Evolutionary conservation across 208 protist species (phyloP).

Genomic region (Leishmania tarentolae): DNA sequence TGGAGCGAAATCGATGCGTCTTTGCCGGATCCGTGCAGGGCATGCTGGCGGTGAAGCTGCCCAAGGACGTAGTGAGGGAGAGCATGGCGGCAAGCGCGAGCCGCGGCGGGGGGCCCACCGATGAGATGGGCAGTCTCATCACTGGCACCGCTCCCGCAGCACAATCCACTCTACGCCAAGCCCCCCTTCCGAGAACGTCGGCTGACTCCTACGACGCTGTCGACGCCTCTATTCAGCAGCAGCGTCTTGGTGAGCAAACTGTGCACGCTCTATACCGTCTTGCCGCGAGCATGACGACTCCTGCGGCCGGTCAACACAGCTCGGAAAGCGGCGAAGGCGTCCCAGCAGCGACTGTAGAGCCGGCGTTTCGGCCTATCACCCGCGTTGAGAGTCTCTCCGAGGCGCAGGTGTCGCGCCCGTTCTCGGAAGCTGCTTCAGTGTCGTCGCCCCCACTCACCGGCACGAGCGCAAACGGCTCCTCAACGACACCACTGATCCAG

Average conservation of each 20-base stretch:
- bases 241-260: constrained; percentile 28
- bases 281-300: constrained; percentile 5
- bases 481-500: constrained; percentile 21
- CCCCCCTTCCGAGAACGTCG: not conserved
- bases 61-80: constrained; percentile 5
- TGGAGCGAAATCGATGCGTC: constrained; percentile 45
- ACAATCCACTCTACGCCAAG: not conserved
- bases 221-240: constrained; percentile 23
- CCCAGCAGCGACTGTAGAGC: not conserved
- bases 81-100: not conserved
- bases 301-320: not conserved
- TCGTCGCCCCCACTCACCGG: not conserved
- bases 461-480: constrained; percentile 11
- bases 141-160: not conserved
- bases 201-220: constrained; percentile 30
- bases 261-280: constrained; percentile 35
- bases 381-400: not conserved
- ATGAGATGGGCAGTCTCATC: not conserved
- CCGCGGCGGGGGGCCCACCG: not conserved
- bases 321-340: not conserved
- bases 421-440: not conserved
- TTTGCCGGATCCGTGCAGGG: constrained; percentile 47
- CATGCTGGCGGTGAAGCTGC: constrained; percentile 36
- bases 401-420: not conserved
- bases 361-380: not conserved